Conservation (phyloP, 139 green algal genomes). For the Haematococcus sp. region DNA sequence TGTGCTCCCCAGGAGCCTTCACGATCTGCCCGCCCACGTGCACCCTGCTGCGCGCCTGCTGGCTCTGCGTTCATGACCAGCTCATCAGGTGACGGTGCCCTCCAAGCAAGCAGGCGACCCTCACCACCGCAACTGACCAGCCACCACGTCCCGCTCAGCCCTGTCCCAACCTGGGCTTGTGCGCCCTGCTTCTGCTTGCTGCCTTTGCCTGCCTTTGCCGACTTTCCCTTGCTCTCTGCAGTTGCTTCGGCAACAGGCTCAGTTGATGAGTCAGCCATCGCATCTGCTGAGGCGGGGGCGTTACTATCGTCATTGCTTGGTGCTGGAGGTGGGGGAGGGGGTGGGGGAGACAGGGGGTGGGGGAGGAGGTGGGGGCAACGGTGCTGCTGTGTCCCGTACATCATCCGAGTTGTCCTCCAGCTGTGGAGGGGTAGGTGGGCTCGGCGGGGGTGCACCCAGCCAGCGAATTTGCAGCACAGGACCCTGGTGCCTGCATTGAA, state of each 20-base stretch:
- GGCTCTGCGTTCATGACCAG: neutral
- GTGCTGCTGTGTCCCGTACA: too few species aligned
- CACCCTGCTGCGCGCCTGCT: neutral
- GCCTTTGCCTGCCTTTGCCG: neutral
- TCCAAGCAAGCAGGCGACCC: conserved; percentile 30
- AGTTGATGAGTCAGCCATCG: neutral
- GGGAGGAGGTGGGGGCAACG: neutral
- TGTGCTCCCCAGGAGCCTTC: neutral
- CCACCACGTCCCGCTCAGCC: neutral
- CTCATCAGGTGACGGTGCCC: neutral
- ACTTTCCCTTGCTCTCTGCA: too few species aligned
- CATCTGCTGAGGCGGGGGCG: neutral
- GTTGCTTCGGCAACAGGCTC: too few species aligned
- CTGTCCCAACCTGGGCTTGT: neutral
- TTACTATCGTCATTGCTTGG: neutral
- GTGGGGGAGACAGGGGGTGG: neutral
- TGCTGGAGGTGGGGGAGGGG: neutral
- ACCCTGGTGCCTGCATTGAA: conserved; percentile 11
- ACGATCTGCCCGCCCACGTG: neutral
- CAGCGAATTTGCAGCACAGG: conserved; percentile 9
- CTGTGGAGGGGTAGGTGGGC: neutral
- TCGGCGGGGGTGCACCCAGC: too few species aligned
- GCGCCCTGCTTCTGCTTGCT: neutral
- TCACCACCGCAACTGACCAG: conserved; percentile 33
- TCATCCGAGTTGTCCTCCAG: too few species aligned